Evolutionary conservation across 768 basidiomycete species (phyloP).

Genomic region (Leccinum broughii): DNA sequence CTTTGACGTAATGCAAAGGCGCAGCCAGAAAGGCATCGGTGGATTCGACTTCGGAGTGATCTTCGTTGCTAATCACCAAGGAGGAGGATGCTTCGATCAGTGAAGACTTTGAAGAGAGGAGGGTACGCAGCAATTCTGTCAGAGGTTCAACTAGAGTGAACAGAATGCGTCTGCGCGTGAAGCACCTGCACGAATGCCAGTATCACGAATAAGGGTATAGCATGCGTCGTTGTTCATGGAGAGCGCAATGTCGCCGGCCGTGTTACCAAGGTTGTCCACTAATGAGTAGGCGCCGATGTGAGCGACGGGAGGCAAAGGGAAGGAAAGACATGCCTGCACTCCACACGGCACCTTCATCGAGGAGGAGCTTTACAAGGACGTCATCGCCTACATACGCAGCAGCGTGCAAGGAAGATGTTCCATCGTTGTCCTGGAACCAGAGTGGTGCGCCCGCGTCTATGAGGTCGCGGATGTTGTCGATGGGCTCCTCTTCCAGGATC

Average conservation of each 20-base stretch:
- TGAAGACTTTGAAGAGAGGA: constrained; percentile 52
- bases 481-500: constrained; percentile 51
- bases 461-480: constrained; percentile 45
- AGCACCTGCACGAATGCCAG: constrained; percentile 88
- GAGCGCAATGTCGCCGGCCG: constrained; percentile 87
- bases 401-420: constrained; percentile 83
- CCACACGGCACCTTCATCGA: constrained; percentile 89
- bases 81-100: constrained; percentile 29
- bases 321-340: constrained; percentile 63
- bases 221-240: constrained; percentile 77
- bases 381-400: constrained; percentile 74
- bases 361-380: constrained; percentile 61
- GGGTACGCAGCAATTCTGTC: constrained; percentile 68
- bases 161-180: constrained; percentile 9
- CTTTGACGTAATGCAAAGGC: constrained; percentile 63
- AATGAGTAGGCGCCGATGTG: neutral
- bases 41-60: constrained; percentile 59
- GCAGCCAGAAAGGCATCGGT: constrained; percentile 72
- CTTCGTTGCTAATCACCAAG: constrained; percentile 48
- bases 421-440: constrained; percentile 89
- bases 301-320: neutral
- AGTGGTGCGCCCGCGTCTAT: constrained; percentile 72
- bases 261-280: constrained; percentile 80
- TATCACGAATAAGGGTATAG: constrained; percentile 83
- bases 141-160: constrained; percentile 9